These are phyloP conservation scores for Mycena olivaceomarginata DNA, from an alignment of 768 basidiomycete genomes.

Conservation along the genomic window DNA sequence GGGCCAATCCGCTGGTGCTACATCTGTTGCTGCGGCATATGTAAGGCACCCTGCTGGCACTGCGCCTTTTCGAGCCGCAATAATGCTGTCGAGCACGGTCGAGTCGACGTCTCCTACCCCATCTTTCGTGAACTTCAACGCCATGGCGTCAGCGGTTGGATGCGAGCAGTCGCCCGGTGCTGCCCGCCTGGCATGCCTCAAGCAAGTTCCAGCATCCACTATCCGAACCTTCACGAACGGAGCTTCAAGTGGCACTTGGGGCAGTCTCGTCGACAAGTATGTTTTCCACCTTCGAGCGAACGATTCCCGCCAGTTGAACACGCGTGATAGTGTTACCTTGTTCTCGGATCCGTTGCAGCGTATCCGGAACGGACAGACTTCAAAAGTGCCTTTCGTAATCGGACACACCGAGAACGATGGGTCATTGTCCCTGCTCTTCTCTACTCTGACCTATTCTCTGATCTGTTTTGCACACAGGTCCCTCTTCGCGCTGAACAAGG, in stretches of 20 bases:
- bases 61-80: slow-evolving; percentile 35
- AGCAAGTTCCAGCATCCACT: slow-evolving; percentile 41
- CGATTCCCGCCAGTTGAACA: background rate
- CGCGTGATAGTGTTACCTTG: slow-evolving; percentile 23
- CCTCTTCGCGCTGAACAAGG: slow-evolving; percentile 38
- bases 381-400: slow-evolving; percentile 44
- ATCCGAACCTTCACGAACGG: slow-evolving; percentile 45
- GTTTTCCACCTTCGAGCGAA: background rate
- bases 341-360: slow-evolving; percentile 43
- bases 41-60: slow-evolving; percentile 2
- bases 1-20: slow-evolving; percentile 35
- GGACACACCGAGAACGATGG: slow-evolving; percentile 46
- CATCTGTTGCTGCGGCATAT: slow-evolving; percentile 13
- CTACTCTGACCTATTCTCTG: too few relatives aligned
- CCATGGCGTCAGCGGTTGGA: slow-evolving; percentile 37
- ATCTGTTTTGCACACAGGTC: background rate
- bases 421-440: too few relatives aligned
- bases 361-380: slow-evolving; percentile 38
- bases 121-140: slow-evolving; percentile 31
- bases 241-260: slow-evolving; percentile 27
- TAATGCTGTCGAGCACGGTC: slow-evolving; percentile 32
- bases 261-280: slow-evolving; percentile 21
- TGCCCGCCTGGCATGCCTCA: slow-evolving; percentile 48
- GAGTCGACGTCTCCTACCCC: slow-evolving; percentile 3
- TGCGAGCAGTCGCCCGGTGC: slow-evolving; percentile 47